Evolutionary conservation across 2,329 filamentous ascomycete species (phyloP).

Genomic region (Fusarium subtropicale): DNA sequence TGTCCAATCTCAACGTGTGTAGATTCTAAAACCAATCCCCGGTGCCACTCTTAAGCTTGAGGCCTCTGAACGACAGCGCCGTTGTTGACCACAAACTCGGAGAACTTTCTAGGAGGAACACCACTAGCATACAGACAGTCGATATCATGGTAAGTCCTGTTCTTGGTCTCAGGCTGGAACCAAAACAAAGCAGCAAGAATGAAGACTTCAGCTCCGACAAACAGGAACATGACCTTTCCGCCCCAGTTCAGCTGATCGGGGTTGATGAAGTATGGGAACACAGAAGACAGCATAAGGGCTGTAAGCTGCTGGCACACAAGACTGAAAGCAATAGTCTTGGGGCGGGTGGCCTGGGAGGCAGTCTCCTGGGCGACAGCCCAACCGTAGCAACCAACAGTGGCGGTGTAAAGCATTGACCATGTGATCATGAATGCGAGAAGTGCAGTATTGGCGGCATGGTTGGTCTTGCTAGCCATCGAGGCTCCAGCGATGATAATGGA

Average conservation of each 20-base stretch:
- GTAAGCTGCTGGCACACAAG: slow-evolving; percentile 51
- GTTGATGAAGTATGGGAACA: slow-evolving; percentile 55
- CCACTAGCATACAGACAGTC: slow-evolving; percentile 46
- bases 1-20: not conserved
- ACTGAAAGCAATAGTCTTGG: slow-evolving; percentile 48
- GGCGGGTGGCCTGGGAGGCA: slow-evolving; percentile 44
- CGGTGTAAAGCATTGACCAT: slow-evolving; percentile 49
- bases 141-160: slow-evolving; percentile 52
- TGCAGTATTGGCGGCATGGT: slow-evolving; percentile 44
- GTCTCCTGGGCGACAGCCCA: slow-evolving; percentile 49
- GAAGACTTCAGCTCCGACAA: slow-evolving; percentile 51
- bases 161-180: slow-evolving; percentile 55
- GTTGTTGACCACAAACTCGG: slow-evolving; percentile 38
- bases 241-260: slow-evolving; percentile 55
- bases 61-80: slow-evolving; percentile 26
- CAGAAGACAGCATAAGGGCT: slow-evolving; percentile 51
- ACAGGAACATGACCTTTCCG: slow-evolving; percentile 54
- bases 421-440: slow-evolving; percentile 48
- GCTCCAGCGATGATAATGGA: slow-evolving; percentile 46
- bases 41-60: fast-evolving
- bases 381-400: slow-evolving; percentile 47
- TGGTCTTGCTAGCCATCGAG: slow-evolving; percentile 35
- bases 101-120: slow-evolving; percentile 45
- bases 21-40: fast-evolving
- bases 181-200: slow-evolving; percentile 50